A percentile compares a stretch with the other conserved stretches of the same genome.
Evolutionary conservation across 176 grass and related monocot species (phyloP).

Genomic region (Lolium rigidum): DNA sequence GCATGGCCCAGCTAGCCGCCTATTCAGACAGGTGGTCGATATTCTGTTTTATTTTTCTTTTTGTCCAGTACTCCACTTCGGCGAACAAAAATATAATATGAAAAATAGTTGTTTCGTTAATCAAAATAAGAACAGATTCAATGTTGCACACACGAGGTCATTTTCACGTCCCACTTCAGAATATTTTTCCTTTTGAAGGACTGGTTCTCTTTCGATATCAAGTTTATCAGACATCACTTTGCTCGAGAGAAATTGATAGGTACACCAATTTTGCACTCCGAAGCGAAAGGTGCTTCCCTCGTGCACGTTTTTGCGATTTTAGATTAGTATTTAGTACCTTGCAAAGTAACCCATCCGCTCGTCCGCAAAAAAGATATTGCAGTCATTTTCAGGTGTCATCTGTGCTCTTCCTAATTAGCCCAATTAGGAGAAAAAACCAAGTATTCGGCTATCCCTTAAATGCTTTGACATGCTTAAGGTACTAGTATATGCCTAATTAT

Average conservation of each 20-base stretch:
- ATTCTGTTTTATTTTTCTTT: background rate
- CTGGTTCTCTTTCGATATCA: background rate
- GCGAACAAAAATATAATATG: background rate
- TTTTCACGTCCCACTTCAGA: constrained; percentile 24
- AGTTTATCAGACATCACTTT: background rate
- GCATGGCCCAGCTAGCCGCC: background rate
- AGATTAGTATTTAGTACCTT: constrained; percentile 30
- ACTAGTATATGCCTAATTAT: background rate
- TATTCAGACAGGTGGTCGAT: background rate
- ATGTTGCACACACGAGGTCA: background rate
- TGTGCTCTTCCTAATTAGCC: background rate
- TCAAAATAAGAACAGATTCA: background rate
- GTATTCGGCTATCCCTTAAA: background rate
- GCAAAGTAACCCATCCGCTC: constrained; percentile 34
- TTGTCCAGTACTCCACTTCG: background rate
- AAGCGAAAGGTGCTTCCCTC: background rate
- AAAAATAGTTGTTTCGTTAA: no score
- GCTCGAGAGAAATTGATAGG: constrained; percentile 5
- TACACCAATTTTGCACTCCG: constrained; percentile 25
- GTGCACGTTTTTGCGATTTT: constrained; percentile 44
- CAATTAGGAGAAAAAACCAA: background rate
- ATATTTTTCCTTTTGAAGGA: background rate
- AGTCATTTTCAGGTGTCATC: constrained; percentile 42
- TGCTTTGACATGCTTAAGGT: background rate
- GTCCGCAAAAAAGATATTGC: constrained; percentile 42